Evolutionary conservation across 2,329 filamentous ascomycete species (phyloP), one percentile per base, ranked within the genome.

Genomic region (Rhytidhysteron rufulum): DNA sequence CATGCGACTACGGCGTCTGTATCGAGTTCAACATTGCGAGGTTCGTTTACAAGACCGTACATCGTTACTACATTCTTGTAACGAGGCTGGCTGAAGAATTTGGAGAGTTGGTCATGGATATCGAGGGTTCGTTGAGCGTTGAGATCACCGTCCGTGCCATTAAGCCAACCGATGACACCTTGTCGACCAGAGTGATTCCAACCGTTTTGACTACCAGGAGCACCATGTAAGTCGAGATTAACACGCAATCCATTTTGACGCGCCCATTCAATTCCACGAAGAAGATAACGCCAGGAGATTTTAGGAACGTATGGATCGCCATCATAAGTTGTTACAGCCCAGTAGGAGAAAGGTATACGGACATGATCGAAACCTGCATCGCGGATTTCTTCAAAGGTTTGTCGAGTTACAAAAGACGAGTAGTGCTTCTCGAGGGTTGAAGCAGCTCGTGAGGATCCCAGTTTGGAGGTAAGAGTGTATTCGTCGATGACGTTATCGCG

Each of bases 1-100:
- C 93, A 98, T 37, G 75, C 67, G 4, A 93, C 70, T 1, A 98
- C 90, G 4, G 77, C 75, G 21, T 71, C 60, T 1, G 78, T 69
- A 27, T 82, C 69, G 19, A 98, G 73, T 33, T 75, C 48, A 51
- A 76, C 43, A 88, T 97, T 95, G 49, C 84, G 82, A 2, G 93
- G 93, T 66, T 98, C 93, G 68, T 98, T 98, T 59, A 82, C 88
- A 2, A 98, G 80, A 4, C 93, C 93, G 67, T 98, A 98, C 69
- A 97, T 88, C 11, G 85, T 80, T 46, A 98, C 75, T 51, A 98
- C 78, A 62, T 96, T 95, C 59, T 86, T 85, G 74, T 98, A 98
- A 8, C 93, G 85, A 34, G 85, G 80, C 60, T 97, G 93, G 0
- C 90, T 82, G 65, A 98, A 98, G 78, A 98, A 98, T 49, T 84